These are phyloP conservation scores for Rosa persica DNA, from an alignment of 306 rosid genomes.

Conservation along the genomic window DNA sequence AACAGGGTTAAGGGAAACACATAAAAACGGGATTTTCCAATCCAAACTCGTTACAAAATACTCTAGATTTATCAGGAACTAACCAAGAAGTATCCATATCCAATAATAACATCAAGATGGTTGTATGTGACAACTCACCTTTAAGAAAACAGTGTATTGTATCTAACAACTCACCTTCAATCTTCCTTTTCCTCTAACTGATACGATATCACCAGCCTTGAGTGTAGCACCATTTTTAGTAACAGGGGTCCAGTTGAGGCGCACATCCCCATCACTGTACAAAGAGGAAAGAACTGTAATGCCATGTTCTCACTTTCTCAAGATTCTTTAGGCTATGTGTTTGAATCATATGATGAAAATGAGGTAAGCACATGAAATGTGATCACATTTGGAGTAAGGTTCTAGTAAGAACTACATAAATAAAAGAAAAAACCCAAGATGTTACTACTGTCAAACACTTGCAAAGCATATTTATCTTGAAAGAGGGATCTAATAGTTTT, in stretches of 20 bases:
- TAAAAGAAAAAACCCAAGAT: background rate
- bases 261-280: constrained; percentile 76
- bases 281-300: constrained; percentile 11
- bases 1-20: background rate
- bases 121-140: background rate
- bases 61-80: background rate
- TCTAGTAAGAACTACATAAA: background rate
- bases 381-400: background rate
- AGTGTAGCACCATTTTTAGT: constrained; percentile 71
- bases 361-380: background rate
- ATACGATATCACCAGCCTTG: constrained; percentile 81
- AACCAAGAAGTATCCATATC: background rate
- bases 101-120: background rate
- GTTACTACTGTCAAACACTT: background rate
- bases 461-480: background rate
- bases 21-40: background rate
- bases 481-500: background rate
- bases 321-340: background rate
- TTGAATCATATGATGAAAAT: background rate
- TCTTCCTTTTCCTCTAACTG: constrained; percentile 83
- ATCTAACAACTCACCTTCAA: constrained; percentile 55
- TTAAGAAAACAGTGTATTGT: constrained; percentile 14
- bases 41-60: background rate
- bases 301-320: background rate
- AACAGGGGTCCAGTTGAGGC: constrained; percentile 80